Evolutionary conservation across 75 land plant genomes (phyloP).

Genomic region (Ceratopteris richardii): DNA sequence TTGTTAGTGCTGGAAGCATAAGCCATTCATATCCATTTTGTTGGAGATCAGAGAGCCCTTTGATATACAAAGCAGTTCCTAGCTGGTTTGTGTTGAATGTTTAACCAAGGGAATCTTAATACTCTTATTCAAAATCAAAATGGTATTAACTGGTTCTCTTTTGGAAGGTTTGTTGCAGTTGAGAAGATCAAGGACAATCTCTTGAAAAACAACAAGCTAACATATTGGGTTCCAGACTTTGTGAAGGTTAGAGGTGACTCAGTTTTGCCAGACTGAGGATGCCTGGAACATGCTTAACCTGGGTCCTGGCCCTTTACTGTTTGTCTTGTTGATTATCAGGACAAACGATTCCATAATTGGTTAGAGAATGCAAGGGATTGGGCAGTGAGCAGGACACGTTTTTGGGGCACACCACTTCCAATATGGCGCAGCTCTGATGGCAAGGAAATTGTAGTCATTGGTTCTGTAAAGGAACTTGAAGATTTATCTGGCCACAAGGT

Average conservation of each 20-base stretch:
- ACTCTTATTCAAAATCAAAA: too few species aligned
- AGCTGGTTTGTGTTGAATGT: slow-evolving; percentile 59
- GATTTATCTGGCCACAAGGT: slow-evolving; percentile 87
- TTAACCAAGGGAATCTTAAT: too few species aligned
- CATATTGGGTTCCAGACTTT: slow-evolving; percentile 97
- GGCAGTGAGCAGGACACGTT: slow-evolving; percentile 92
- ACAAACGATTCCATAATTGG: slow-evolving; percentile 98
- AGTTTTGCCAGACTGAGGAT: too few species aligned
- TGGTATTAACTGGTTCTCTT: neutral
- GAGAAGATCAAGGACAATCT: slow-evolving; percentile 78
- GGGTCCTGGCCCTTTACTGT: too few species aligned
- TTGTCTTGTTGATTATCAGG: slow-evolving; percentile 31
- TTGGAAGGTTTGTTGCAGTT: slow-evolving; percentile 81
- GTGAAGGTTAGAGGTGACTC: slow-evolving; percentile 55
- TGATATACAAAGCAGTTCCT: slow-evolving; percentile 92
- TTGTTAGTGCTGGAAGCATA: slow-evolving; percentile 64
- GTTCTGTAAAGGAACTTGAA: slow-evolving; percentile 80
- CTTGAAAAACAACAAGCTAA: slow-evolving; percentile 70
- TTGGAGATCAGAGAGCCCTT: slow-evolving; percentile 98
- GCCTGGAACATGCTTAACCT: too few species aligned
- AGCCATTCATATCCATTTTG: slow-evolving; percentile 95
- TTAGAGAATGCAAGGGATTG: slow-evolving; percentile 99
- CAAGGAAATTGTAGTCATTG: slow-evolving; percentile 65
- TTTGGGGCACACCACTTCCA: slow-evolving; percentile 99
- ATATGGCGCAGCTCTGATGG: slow-evolving; percentile 94